Conservation (phyloP, 441 rosid species). For the Aleurites moluccanus region DNA sequence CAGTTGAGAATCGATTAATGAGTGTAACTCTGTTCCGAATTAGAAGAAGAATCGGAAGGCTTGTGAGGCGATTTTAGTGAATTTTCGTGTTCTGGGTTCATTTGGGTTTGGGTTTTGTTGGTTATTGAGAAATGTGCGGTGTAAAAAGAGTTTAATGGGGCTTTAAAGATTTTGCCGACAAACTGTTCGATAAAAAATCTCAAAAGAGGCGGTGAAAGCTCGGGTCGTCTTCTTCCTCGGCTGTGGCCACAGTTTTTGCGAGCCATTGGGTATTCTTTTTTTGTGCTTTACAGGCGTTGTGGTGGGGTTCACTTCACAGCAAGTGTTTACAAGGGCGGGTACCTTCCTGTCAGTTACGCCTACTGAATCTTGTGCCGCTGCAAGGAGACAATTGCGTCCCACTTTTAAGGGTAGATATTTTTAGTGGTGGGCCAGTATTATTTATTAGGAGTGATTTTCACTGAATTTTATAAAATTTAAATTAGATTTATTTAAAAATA, state of each 20-base stretch:
- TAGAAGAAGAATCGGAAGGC: constrained; percentile 22
- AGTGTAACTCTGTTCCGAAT: constrained; percentile 21
- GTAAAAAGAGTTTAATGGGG: constrained; percentile 25
- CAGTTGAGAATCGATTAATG: constrained; percentile 7
- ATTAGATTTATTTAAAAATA: too few species aligned
- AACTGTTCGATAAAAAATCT: constrained; percentile 50
- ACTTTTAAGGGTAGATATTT: not conserved
- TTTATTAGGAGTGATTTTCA: too few species aligned
- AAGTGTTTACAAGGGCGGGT: not conserved
- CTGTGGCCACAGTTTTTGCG: constrained; percentile 4
- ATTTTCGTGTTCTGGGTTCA: constrained; percentile 42
- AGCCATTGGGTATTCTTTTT: constrained; percentile 17
- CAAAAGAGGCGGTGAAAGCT: constrained; percentile 50
- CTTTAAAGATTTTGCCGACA: constrained; percentile 47
- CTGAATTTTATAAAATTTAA: too few species aligned
- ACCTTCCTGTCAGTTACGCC: constrained; percentile 26
- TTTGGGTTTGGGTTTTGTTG: constrained; percentile 9
- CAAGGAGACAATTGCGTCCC: constrained; percentile 6
- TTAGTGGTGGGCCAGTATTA: not conserved
- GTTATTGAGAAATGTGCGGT: not conserved
- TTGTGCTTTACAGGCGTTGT: not conserved
- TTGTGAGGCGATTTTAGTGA: constrained; percentile 25
- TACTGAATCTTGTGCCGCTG: not conserved
- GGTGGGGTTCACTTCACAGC: not conserved
- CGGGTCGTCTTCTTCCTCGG: constrained; percentile 26